Evolutionary conservation across 257 asterid genomes (phyloP).

Genomic region (Fraxinus anomala): DNA sequence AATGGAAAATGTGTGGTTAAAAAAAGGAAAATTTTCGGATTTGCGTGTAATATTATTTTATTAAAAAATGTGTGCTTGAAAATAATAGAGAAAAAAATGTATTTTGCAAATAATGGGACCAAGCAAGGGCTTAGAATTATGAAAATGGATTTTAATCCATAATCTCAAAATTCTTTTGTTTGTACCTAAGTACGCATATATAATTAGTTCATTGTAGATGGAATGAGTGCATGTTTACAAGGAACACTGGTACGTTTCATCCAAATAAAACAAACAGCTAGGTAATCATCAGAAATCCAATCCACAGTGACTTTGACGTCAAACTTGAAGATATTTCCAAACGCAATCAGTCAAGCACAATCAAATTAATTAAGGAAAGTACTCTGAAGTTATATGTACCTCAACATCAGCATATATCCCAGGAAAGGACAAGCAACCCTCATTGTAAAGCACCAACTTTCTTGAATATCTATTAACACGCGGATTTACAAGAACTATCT

Average conservation of each 20-base stretch:
- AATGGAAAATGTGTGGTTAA: too few species aligned
- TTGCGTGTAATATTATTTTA: too few species aligned
- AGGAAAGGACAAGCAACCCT: slow-evolving; percentile 97
- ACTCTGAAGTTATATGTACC: slow-evolving; percentile 38
- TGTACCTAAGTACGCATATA: background rate
- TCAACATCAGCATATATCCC: slow-evolving; percentile 69
- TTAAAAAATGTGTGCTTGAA: too few species aligned
- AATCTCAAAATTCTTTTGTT: background rate
- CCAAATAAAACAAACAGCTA: background rate
- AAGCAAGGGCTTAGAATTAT: background rate
- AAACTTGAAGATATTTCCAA: background rate
- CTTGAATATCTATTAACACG: slow-evolving; percentile 61
- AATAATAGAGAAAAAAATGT: too few species aligned
- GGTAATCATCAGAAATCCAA: background rate
- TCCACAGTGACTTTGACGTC: background rate
- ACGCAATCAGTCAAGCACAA: background rate
- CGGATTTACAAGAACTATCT: slow-evolving; percentile 88
- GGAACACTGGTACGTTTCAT: background rate
- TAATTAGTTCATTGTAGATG: background rate
- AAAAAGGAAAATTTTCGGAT: too few species aligned
- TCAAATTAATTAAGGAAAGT: background rate
- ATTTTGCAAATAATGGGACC: too few species aligned
- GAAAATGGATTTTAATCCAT: background rate
- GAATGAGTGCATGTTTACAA: background rate
- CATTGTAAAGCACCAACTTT: slow-evolving; percentile 64